phyloP scores from a whole-genome alignment of 2,329 filamentous ascomycete genomes.

The Penicillium sp. region DNA sequence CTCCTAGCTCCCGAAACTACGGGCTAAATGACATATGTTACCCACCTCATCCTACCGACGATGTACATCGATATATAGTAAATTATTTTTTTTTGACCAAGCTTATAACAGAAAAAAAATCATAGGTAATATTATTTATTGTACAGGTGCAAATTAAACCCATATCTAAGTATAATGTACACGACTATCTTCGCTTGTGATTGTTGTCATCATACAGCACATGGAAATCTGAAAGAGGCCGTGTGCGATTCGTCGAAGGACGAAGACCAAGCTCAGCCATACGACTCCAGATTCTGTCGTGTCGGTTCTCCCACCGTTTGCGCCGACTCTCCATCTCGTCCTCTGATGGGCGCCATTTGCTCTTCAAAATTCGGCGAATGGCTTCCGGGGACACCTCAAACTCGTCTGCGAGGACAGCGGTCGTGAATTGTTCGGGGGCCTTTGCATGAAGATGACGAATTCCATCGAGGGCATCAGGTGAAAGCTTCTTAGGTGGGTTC shows the following conservation, averaged over 20 bases:
- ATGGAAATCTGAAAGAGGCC: conserved; percentile 25
- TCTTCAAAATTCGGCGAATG: conserved; percentile 77
- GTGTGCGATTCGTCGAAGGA: conserved; percentile 50
- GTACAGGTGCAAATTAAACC: background rate
- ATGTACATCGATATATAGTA: background rate
- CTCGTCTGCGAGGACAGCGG: conserved; percentile 66
- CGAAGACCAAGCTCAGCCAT: conserved; percentile 53
- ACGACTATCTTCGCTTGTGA: conserved; percentile 5
- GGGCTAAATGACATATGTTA: conserved; percentile 5
- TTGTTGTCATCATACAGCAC: conserved; percentile 26
- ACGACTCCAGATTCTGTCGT: conserved; percentile 47
- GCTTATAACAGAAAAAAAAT: background rate
- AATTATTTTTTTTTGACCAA: background rate
- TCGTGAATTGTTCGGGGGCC: conserved; percentile 75
- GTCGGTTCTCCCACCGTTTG: conserved; percentile 45
- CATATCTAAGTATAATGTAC: background rate
- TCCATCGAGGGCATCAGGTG: conserved; percentile 86
- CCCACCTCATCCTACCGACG: background rate
- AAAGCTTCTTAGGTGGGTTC: conserved; percentile 80
- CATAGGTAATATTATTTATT: background rate
- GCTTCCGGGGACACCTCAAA: conserved; percentile 87
- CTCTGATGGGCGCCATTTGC: conserved; percentile 46
- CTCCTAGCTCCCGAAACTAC: conserved; percentile 7
- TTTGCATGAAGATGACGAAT: conserved; percentile 79
- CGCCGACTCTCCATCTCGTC: conserved; percentile 41